Evolutionary conservation across 2,329 filamentous ascomycete species (phyloP).

Genomic region (Colletotrichum scovillei): DNA sequence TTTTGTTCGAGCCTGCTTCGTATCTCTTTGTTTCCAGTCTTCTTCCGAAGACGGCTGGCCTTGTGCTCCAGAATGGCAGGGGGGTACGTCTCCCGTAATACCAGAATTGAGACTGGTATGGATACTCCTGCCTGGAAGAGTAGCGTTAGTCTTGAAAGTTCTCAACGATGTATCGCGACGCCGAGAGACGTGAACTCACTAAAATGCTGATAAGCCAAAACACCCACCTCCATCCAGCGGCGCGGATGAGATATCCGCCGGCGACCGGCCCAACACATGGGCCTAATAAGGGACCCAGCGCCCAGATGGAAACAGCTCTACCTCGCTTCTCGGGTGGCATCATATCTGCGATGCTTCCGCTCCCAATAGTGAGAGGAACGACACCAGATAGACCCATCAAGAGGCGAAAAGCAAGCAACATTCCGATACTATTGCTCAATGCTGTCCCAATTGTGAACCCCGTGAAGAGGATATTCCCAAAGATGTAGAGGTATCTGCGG

Average conservation of each 20-base stretch:
- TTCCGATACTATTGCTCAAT: too few relatives aligned
- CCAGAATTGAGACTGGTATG: slow-evolving; percentile 45
- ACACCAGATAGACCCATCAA: too few relatives aligned
- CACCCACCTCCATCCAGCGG: slow-evolving; percentile 60
- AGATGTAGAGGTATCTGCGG: too few relatives aligned
- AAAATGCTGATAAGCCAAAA: slow-evolving; percentile 51
- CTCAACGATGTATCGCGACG: too few relatives aligned
- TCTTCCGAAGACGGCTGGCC: slow-evolving; percentile 54
- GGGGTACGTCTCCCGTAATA: slow-evolving; percentile 61
- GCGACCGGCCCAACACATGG: slow-evolving; percentile 60
- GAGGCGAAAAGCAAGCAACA: too few relatives aligned
- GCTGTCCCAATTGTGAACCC: too few relatives aligned
- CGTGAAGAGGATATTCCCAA: too few relatives aligned
- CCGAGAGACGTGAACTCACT: too few relatives aligned
- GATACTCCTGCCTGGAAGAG: too few relatives aligned
- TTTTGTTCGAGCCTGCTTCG: slow-evolving; percentile 65
- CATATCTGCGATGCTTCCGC: slow-evolving; percentile 62
- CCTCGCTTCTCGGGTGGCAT: slow-evolving; percentile 58
- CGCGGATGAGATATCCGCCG: slow-evolving; percentile 45
- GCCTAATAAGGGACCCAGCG: slow-evolving; percentile 60
- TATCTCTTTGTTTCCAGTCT: slow-evolving; percentile 63
- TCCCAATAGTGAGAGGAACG: slow-evolving; percentile 58
- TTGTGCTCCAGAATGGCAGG: slow-evolving; percentile 58
- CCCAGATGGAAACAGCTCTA: slow-evolving; percentile 57
- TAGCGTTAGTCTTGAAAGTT: too few relatives aligned